A percentile compares a stretch with the other conserved stretches of the same genome.
Conservation (phyloP, 805 yeast genomes). For the Nakazawaea molendinolei region DNA sequence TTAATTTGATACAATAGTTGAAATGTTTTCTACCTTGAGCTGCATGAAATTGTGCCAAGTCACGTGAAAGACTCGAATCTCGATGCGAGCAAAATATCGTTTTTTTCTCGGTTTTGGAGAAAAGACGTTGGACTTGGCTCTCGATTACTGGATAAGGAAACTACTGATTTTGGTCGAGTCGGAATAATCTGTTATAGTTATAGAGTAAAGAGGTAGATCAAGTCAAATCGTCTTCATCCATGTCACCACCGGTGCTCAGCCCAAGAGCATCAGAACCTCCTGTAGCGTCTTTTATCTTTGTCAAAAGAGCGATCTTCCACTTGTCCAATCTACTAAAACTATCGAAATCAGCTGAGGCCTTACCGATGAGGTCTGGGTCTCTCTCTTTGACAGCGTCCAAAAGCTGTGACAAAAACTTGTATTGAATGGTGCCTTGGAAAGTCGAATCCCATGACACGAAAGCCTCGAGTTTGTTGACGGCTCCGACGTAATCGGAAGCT, state of each 20-base stretch:
- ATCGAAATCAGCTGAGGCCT: constrained; percentile 74
- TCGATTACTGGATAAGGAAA: too few relatives aligned
- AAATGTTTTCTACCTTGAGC: too few relatives aligned
- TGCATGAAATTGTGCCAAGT: too few relatives aligned
- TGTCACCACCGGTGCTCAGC: constrained; percentile 20
- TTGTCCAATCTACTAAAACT: constrained; percentile 85
- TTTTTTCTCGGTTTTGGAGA: not conserved
- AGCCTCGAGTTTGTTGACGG: constrained; percentile 60
- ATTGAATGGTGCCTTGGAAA: constrained; percentile 73
- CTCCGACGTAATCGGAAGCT: constrained; percentile 80
- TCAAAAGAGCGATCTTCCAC: constrained; percentile 78
- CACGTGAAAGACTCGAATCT: too few relatives aligned
- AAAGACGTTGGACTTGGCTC: too few relatives aligned
- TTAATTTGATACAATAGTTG: too few relatives aligned
- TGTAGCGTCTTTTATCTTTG: constrained; percentile 72
- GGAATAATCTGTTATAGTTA: too few relatives aligned
- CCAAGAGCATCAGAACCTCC: constrained; percentile 24
- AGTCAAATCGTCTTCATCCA: constrained; percentile 22
- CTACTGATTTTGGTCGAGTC: too few relatives aligned
- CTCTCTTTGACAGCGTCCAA: constrained; percentile 73
- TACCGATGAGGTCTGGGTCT: constrained; percentile 70
- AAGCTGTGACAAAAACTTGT: constrained; percentile 55
- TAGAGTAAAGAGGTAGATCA: too few relatives aligned
- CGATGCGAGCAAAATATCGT: too few relatives aligned
- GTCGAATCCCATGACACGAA: constrained; percentile 67